A percentile compares a stretch with the other conserved stretches of the same genome.
These are phyloP conservation scores for Russula sp. DNA, from an alignment of 768 basidiomycete species.

Conservation along the genomic window DNA sequence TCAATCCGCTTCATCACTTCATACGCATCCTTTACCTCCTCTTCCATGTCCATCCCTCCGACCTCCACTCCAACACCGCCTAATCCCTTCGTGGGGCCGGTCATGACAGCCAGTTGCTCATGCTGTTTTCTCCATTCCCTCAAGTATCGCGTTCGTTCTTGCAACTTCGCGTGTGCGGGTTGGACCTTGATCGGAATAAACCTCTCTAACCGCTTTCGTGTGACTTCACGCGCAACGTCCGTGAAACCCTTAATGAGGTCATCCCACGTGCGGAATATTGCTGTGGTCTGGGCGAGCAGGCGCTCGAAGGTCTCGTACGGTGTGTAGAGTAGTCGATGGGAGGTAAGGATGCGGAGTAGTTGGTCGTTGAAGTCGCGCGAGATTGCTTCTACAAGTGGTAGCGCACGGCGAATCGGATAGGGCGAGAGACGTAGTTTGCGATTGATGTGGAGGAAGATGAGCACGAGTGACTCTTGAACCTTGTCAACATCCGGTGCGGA, in stretches of 20 bases:
- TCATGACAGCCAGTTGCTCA: conserved; percentile 96
- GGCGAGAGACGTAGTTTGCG: conserved; percentile 95
- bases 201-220: conserved; percentile 81
- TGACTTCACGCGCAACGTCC: conserved; percentile 80
- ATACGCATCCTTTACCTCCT: conserved; percentile 94
- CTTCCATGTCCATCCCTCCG: conserved; percentile 96
- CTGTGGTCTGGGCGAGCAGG: conserved; percentile 67
- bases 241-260: conserved; percentile 65
- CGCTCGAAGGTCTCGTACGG: conserved; percentile 94
- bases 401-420: conserved; percentile 92
- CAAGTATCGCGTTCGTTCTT: conserved; percentile 83
- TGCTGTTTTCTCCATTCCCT: conserved; percentile 95
- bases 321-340: conserved; percentile 88
- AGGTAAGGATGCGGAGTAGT: conserved; percentile 84
- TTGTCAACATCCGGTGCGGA: conserved; percentile 96
- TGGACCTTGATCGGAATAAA: conserved; percentile 97
- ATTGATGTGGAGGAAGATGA: conserved; percentile 92
- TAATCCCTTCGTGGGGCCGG: conserved; percentile 86
- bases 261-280: conserved; percentile 62
- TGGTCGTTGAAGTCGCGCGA: conserved; percentile 97
- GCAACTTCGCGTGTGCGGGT: conserved; percentile 86
- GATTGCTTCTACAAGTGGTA: conserved; percentile 97
- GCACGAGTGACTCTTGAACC: conserved; percentile 81
- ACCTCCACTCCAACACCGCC: conserved; percentile 70
- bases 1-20: conserved; percentile 97